phyloP scores from a whole-genome alignment of 371 early-diverging fungal genomes.

The Capniomyces stellatus region DNA sequence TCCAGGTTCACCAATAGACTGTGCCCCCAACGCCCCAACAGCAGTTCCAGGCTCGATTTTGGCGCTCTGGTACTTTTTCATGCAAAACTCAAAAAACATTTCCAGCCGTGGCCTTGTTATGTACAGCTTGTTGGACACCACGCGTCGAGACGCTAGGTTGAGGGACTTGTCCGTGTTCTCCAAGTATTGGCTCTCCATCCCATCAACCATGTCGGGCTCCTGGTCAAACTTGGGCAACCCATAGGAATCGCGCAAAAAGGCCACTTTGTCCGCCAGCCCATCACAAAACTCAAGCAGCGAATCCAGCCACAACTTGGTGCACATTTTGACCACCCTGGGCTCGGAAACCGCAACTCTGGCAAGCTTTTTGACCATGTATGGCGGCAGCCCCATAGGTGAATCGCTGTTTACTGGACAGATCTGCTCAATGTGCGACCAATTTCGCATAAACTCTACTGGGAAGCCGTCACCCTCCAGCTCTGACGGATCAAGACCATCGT shows the following conservation, averaged over 20 bases:
- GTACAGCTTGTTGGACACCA: constrained; percentile 42
- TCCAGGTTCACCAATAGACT: constrained; percentile 98
- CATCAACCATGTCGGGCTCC: constrained; percentile 6
- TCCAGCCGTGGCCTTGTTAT: constrained; percentile 58
- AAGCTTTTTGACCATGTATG: constrained; percentile 43
- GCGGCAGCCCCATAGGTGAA: constrained; percentile 31
- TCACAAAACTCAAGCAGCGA: constrained; percentile 28
- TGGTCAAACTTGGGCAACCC: constrained; percentile 12
- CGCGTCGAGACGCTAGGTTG: constrained; percentile 18
- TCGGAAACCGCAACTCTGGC: constrained; percentile 29
- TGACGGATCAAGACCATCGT: constrained; percentile 95
- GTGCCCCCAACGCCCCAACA: constrained; percentile 96
- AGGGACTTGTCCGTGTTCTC: constrained; percentile 7
- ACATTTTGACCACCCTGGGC: constrained; percentile 37
- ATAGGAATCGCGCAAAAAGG: constrained; percentile 17
- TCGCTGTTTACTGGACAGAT: background rate
- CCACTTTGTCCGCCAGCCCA: constrained; percentile 33
- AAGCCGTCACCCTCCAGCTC: constrained; percentile 81
- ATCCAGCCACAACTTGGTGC: constrained; percentile 46
- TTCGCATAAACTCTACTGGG: constrained; percentile 79
- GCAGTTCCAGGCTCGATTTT: constrained; percentile 87
- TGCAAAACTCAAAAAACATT: constrained; percentile 57
- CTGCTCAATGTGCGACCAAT: constrained; percentile 41
- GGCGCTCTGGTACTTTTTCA: constrained; percentile 66
- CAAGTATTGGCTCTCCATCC: constrained; percentile 6